These are phyloP conservation scores for Taxillus chinensis DNA, from an alignment of 164 flowering plant species.

Conservation along the genomic window DNA sequence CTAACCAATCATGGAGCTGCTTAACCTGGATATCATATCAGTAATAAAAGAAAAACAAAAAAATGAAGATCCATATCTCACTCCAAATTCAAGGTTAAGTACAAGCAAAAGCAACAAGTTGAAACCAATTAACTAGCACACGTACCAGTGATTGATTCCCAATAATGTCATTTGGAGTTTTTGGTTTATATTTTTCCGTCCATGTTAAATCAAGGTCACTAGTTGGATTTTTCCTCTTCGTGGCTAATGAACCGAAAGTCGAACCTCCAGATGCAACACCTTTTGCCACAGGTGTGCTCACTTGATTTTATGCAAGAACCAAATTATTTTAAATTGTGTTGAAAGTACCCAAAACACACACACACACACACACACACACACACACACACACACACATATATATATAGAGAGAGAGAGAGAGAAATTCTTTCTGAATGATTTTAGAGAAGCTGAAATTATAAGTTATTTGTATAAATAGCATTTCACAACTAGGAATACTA, in stretches of 20 bases:
- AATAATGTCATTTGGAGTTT: slow-evolving; percentile 69
- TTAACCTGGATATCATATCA: slow-evolving; percentile 45
- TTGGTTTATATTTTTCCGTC: slow-evolving; percentile 91
- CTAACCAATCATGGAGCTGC: slow-evolving; percentile 87
- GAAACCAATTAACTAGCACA: not conserved
- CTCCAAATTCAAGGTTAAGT: too few relatives aligned
- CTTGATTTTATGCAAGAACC: slow-evolving; percentile 16
- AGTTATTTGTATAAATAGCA: too few relatives aligned
- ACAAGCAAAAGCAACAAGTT: not conserved
- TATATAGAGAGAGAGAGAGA: too few relatives aligned
- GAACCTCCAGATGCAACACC: slow-evolving; percentile 20
- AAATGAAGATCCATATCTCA: too few relatives aligned
- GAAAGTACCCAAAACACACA: too few relatives aligned
- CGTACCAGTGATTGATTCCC: slow-evolving; percentile 88
- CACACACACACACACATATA: too few relatives aligned
- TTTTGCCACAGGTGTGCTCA: slow-evolving; percentile 16
- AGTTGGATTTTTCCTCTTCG: slow-evolving; percentile 28
- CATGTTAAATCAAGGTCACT: slow-evolving; percentile 39
- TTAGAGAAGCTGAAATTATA: too few relatives aligned
- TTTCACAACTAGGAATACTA: too few relatives aligned
- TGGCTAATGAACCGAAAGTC: slow-evolving; percentile 19
- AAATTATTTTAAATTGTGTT: not conserved
- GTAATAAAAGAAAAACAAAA: too few relatives aligned
- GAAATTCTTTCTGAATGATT: too few relatives aligned
- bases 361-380: too few relatives aligned